Evolutionary conservation across 768 basidiomycete genomes (phyloP).

Genomic region (Mycena vulgaris): DNA sequence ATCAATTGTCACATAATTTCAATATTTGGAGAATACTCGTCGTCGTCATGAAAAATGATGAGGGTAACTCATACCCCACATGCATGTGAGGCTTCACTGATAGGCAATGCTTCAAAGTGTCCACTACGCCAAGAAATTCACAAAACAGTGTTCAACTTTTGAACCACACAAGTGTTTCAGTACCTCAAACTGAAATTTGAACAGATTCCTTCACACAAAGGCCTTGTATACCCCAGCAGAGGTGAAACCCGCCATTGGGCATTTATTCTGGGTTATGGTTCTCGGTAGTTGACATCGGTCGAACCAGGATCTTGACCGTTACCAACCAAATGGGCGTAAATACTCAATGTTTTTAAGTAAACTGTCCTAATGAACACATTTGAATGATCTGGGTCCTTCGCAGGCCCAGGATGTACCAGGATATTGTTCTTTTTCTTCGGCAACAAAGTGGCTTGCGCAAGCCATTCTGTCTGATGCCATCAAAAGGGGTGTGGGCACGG

Average conservation of each 20-base stretch:
- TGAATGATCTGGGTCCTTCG: background rate
- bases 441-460: slow-evolving; percentile 6
- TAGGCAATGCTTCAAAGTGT: too few species aligned
- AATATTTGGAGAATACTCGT: too few species aligned
- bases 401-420: background rate
- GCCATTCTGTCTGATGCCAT: slow-evolving; percentile 8
- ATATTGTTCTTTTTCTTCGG: background rate
- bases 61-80: slow-evolving; percentile 7
- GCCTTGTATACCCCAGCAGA: background rate
- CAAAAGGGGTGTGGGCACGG: too few species aligned
- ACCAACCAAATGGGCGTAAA: slow-evolving; percentile 1
- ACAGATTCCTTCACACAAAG: too few species aligned
- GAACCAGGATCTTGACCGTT: background rate
- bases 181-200: too few species aligned
- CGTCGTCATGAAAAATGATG: too few species aligned
- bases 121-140: slow-evolving; percentile 2
- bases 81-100: slow-evolving; percentile 17
- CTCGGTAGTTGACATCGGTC: too few species aligned
- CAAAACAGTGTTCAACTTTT: slow-evolving; percentile 18
- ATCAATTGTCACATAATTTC: too few species aligned
- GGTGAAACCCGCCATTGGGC: background rate
- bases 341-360: background rate
- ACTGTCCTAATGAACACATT: slow-evolving; percentile 3
- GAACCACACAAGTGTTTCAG: too few species aligned
- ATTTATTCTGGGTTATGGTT: too few species aligned